Conservation (phyloP, 441 rosid genomes). For the Capsella rubella region DNA sequence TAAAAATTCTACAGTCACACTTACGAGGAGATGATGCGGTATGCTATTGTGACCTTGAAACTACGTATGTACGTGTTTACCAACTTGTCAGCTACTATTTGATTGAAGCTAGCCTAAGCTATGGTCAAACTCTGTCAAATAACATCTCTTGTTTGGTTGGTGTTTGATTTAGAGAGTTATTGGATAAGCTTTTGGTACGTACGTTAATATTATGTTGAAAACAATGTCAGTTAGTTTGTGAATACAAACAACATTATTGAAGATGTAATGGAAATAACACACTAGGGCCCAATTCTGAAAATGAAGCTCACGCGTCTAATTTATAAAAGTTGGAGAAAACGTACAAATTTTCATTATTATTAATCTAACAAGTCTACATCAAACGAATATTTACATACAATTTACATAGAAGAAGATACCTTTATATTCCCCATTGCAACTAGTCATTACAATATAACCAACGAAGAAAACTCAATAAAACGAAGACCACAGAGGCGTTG, state of each 20-base stretch:
- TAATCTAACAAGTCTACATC: slow-evolving; percentile 32
- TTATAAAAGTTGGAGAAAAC: slow-evolving; percentile 3
- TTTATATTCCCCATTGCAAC: slow-evolving; percentile 12
- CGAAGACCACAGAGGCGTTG: slow-evolving; percentile 36
- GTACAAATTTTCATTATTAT: neutral
- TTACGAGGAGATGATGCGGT: too few relatives aligned
- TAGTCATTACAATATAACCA: slow-evolving; percentile 21
- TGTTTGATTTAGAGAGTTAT: neutral
- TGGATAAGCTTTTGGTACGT: neutral
- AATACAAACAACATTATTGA: slow-evolving; percentile 6
- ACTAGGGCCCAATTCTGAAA: slow-evolving; percentile 12
- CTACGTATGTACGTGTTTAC: neutral
- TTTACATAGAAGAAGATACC: slow-evolving; percentile 21
- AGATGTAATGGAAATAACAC: slow-evolving; percentile 4
- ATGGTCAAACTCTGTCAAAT: neutral
- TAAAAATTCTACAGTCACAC: too few relatives aligned
- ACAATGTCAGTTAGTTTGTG: neutral
- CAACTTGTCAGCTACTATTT: neutral
- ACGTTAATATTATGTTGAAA: neutral
- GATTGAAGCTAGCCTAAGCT: neutral
- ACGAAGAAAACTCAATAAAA: slow-evolving; percentile 22
- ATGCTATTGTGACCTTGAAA: too few relatives aligned
- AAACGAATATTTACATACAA: slow-evolving; percentile 33
- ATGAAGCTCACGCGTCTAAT: slow-evolving; percentile 27
- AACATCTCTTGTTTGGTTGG: neutral